Conservation (phyloP, 352 stramenopile species). For the Phytophthora idaei region DNA sequence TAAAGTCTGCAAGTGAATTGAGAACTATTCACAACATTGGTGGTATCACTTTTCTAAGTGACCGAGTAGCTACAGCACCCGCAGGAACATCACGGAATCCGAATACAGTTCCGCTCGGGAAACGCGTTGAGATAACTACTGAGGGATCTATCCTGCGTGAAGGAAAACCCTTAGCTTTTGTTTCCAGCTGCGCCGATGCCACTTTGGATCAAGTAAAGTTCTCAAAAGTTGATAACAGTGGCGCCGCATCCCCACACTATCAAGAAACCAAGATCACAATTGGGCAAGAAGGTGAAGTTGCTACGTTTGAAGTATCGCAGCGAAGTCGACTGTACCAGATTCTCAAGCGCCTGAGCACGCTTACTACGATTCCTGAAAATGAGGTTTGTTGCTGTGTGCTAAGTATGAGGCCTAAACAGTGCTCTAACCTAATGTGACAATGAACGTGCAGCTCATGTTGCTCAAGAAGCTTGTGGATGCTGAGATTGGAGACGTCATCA, state of each 20-base stretch:
- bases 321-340: constrained; percentile 68
- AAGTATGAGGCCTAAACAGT: not conserved
- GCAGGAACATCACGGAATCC: constrained; percentile 14
- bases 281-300: constrained; percentile 35
- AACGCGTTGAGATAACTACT: not conserved
- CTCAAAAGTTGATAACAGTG: not conserved
- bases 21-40: constrained; percentile 8
- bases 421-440: constrained; percentile 4
- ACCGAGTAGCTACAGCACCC: constrained; percentile 29
- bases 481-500: constrained; percentile 75
- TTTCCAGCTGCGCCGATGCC: constrained; percentile 1
- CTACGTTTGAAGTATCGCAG: constrained; percentile 55
- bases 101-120: constrained; percentile 1
- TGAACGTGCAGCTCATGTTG: constrained; percentile 47
- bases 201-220: not conserved
- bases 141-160: not conserved
- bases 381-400: constrained; percentile 40
- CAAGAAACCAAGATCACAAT: constrained; percentile 70
- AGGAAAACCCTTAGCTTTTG: constrained; percentile 16
- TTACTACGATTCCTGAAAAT: constrained; percentile 59
- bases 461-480: constrained; percentile 79
- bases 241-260: constrained; percentile 29
- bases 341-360: constrained; percentile 56
- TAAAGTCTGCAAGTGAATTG: constrained; percentile 31
- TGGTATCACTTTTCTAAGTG: constrained; percentile 3